Evolutionary conservation across 1,139 yeast species (phyloP).

Genomic region (Meyerozyma elateridarum): DNA sequence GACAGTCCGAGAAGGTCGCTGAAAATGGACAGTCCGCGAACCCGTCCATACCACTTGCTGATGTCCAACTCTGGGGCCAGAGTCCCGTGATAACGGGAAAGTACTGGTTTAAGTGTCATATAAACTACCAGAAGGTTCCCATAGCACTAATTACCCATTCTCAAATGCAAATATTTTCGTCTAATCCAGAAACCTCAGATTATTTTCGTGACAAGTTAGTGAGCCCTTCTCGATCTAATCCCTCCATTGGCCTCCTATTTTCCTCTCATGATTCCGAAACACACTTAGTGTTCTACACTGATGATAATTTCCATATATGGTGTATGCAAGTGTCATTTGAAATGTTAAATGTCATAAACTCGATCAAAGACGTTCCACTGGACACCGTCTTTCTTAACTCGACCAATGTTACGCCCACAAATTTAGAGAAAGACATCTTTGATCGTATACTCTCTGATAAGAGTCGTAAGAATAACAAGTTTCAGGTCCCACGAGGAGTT

Average conservation of each 20-base stretch:
- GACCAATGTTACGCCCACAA: slow-evolving; percentile 2
- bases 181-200: slow-evolving; percentile 8
- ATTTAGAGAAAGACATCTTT: slow-evolving; percentile 21
- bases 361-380: too few species aligned
- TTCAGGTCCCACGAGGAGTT: slow-evolving; percentile 9
- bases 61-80: slow-evolving; percentile 5
- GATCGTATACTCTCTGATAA: slow-evolving; percentile 34
- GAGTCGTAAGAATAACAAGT: slow-evolving; percentile 17
- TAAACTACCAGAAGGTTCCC: too few species aligned
- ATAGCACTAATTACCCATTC: slow-evolving; percentile 6
- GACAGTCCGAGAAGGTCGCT: slow-evolving; percentile 9
- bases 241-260: too few species aligned
- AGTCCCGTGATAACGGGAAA: too few species aligned
- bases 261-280: too few species aligned
- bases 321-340: too few species aligned
- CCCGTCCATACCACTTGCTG: slow-evolving; percentile 6
- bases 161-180: slow-evolving; percentile 12
- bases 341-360: too few species aligned
- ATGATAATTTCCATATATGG: background rate
- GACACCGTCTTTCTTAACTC: too few species aligned
- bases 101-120: too few species aligned
- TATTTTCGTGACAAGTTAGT: too few species aligned
- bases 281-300: slow-evolving; percentile 3
- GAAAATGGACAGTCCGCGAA: slow-evolving; percentile 6
- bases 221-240: too few species aligned